Evolutionary conservation across 176 grass and related monocot species (phyloP).

Genomic region (Oryza punctata): DNA sequence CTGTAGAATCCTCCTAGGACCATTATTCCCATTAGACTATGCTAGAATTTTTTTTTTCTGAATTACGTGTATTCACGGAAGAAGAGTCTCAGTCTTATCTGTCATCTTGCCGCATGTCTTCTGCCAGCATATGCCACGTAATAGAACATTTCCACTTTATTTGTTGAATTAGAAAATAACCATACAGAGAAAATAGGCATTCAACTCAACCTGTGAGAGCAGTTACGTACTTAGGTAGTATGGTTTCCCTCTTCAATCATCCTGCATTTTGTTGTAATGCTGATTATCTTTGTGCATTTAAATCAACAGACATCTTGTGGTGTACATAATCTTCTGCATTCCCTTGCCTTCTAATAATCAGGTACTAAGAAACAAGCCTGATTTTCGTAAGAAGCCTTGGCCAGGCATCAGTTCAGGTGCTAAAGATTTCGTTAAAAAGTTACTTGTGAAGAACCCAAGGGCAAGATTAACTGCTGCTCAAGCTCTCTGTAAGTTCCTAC

Average conservation of each 20-base stretch:
- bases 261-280: constrained; percentile 6
- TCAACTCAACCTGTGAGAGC: constrained; percentile 17
- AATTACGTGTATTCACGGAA: neutral
- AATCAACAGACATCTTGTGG: constrained; percentile 9
- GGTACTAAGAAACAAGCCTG: constrained; percentile 96
- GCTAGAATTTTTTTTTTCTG: neutral
- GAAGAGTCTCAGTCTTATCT: neutral
- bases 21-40: constrained; percentile 4
- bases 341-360: constrained; percentile 45
- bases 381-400: constrained; percentile 96
- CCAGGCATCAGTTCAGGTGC: constrained; percentile 74
- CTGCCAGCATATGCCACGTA: neutral
- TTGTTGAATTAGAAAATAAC: constrained; percentile 12
- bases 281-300: constrained; percentile 31
- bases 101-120: neutral
- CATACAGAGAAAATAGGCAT: neutral
- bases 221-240: neutral
- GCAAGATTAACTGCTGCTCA: constrained; percentile 96
- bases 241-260: neutral
- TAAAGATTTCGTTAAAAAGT: constrained; percentile 94
- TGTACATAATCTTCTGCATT: constrained; percentile 33
- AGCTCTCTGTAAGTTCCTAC: constrained; percentile 81
- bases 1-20: constrained; percentile 2
- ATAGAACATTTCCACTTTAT: neutral
- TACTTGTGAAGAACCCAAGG: constrained; percentile 92